Base-by-base conservation (phyloP, 441 rosid species). In the Populus hybrid region DNA sequence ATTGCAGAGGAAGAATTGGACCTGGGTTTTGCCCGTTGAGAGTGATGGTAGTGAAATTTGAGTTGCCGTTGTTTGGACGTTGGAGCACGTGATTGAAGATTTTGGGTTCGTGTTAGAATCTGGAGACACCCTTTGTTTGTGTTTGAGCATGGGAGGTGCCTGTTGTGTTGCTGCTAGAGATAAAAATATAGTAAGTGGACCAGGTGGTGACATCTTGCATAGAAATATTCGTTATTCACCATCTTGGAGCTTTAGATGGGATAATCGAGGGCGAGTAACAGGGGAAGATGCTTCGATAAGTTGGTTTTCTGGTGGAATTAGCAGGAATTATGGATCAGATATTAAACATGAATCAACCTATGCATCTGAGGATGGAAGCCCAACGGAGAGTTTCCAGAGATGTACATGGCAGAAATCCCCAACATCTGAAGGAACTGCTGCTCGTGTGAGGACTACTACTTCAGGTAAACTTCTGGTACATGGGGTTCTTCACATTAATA, bases 141-240 rank as follows among this genome's bases (percentile, higher is more conserved):
- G 74, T 76, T 80, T 24, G 74, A 84, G 76, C 72, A 97, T 97
- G 99, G 99, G 99, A 68, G 88, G 92, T 80, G 93, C 94, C 74
- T 97, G 99, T 78, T 97, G 99, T 83, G 92, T 94, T 79, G 93
- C 93, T 84, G 94, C 93, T 84, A 86, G 97, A 82, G 99, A 97
- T 77, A 94, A 89, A 87, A 89, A 84, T 81, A 94, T 97, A 28
- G 84, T 88, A 33, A 85, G 76, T 87, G 90, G 85, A 79, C 83
- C 92, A n/a, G 88, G 90, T 78, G 82, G 83, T 83, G 98, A 93
- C 50, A 77, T 82, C 70, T 73, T 91, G 74, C 93, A 84, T 77
- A 87, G 94, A 84, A 90, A 89, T 84, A 65, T 88, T 24, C 88
- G 95, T 69, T 72, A 89, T 87, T 97, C 99, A 18, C 99, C 99